These are phyloP conservation scores for Combretum micranthum DNA, from an alignment of 345 rosid genomes.

Conservation along the genomic window DNA sequence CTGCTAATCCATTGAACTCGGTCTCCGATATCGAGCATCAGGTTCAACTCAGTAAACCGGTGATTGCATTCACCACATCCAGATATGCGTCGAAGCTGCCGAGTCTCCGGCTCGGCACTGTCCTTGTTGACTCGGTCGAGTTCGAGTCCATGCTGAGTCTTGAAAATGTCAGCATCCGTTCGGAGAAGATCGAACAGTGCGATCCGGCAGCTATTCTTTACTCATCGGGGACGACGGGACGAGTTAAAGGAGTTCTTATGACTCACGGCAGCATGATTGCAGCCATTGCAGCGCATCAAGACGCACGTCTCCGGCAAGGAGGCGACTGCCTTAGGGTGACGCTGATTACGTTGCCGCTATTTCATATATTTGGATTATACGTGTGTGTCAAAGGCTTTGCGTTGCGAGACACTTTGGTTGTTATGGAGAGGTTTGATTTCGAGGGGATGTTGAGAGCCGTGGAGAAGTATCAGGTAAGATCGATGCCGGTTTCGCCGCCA, in stretches of 20 bases:
- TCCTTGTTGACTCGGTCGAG: constrained; percentile 22
- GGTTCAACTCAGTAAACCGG: constrained; percentile 23
- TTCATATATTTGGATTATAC: constrained; percentile 44
- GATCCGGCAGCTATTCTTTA: constrained; percentile 29
- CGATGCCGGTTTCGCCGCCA: constrained; percentile 75
- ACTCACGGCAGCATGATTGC: constrained; percentile 25
- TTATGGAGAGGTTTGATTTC: constrained; percentile 45
- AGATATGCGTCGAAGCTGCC: constrained; percentile 16
- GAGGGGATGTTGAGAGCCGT: constrained; percentile 41
- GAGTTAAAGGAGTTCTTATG: constrained; percentile 32
- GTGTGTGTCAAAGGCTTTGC: constrained; percentile 36
- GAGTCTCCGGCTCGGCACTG: constrained; percentile 2
- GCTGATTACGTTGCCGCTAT: constrained; percentile 26
- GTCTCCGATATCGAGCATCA: constrained; percentile 20
- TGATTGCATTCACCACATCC: constrained; percentile 14
- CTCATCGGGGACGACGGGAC: constrained; percentile 41
- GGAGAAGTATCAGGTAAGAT: constrained; percentile 47
- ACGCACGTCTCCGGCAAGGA: neutral
- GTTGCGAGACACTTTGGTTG: constrained; percentile 33
- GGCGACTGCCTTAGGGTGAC: neutral
- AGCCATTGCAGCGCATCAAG: neutral
- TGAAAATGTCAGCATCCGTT: neutral
- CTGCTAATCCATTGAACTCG: constrained; percentile 23
- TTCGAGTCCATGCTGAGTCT: constrained; percentile 9
- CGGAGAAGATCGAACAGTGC: constrained; percentile 11